phyloP scores from a whole-genome alignment of 2,329 filamentous ascomycete genomes.

The Venturia asperata region DNA sequence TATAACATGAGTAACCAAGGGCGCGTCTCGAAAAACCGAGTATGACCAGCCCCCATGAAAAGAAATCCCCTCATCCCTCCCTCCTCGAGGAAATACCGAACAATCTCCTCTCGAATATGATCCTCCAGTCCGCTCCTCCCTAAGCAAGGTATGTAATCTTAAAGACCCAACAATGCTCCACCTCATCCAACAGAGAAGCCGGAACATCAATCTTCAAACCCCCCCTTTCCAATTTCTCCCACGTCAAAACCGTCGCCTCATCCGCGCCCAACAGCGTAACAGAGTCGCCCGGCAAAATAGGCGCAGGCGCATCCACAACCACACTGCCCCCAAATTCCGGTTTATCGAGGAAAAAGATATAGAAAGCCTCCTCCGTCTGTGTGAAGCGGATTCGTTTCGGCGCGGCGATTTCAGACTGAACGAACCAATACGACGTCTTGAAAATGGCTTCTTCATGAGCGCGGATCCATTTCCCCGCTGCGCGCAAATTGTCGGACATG shows the following conservation, averaged over 20 bases:
- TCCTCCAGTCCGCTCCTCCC: background rate
- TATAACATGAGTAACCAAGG: too few species aligned
- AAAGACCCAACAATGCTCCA: background rate
- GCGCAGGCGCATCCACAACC: conserved; percentile 39
- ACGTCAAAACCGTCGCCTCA: background rate
- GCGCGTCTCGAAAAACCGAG: too few species aligned
- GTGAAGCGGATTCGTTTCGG: conserved; percentile 43
- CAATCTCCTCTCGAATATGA: too few species aligned
- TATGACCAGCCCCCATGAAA: too few species aligned
- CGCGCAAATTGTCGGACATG: conserved; percentile 42
- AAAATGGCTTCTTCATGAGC: conserved; percentile 49
- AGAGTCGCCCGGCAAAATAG: conserved; percentile 41
- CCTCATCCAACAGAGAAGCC: background rate
- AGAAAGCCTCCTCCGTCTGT: conserved; percentile 47
- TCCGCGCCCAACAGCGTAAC: conserved; percentile 27
- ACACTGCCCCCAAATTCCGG: conserved; percentile 38
- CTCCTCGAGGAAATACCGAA: too few species aligned
- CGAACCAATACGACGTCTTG: conserved; percentile 50
- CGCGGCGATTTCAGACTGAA: conserved; percentile 37
- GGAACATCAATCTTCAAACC: background rate
- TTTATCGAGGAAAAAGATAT: conserved; percentile 41
- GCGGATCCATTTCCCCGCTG: conserved; percentile 50
- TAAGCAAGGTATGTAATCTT: background rate
- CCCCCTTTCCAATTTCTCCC: background rate
- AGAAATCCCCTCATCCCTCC: too few species aligned